These are phyloP conservation scores for Ensete glaucum DNA, from an alignment of 176 grass and related monocot species.

Conservation along the genomic window DNA sequence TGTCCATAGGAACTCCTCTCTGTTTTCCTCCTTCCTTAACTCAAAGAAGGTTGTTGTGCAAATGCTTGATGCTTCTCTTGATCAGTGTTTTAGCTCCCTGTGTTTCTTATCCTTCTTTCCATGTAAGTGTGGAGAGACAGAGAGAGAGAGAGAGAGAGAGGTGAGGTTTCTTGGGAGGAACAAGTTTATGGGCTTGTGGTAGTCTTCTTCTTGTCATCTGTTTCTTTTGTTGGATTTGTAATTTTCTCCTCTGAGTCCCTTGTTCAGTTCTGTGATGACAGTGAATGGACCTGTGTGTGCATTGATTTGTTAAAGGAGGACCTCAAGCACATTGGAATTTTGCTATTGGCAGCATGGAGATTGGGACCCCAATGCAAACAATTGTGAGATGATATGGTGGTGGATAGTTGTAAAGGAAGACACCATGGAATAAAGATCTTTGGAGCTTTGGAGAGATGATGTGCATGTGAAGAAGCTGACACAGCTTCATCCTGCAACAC, in stretches of 20 bases:
- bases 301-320: not conserved
- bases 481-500: too few species aligned
- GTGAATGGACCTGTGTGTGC: not conserved
- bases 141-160: not conserved
- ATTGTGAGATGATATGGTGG: too few species aligned
- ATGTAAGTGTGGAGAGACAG: not conserved
- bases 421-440: too few species aligned
- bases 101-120: not conserved
- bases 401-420: too few species aligned
- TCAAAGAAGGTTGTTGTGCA: too few species aligned
- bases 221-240: not conserved
- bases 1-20: not conserved
- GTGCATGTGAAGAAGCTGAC: too few species aligned
- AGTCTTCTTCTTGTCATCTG: not conserved
- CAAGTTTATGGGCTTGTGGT: not conserved
- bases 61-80: too few species aligned
- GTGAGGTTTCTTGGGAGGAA: not conserved
- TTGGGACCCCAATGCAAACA: too few species aligned
- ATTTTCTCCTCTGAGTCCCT: not conserved
- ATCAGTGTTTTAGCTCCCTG: not conserved
- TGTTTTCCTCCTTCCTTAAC: not conserved
- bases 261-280: not conserved
- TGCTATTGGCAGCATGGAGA: not conserved
- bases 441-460: too few species aligned
- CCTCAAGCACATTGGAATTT: not conserved